A percentile compares a stretch with the other conserved stretches of the same genome.
These are phyloP conservation scores for Fomitopsis palustris DNA, from an alignment of 1,284 basidiomycete species.

Conservation along the genomic window DNA sequence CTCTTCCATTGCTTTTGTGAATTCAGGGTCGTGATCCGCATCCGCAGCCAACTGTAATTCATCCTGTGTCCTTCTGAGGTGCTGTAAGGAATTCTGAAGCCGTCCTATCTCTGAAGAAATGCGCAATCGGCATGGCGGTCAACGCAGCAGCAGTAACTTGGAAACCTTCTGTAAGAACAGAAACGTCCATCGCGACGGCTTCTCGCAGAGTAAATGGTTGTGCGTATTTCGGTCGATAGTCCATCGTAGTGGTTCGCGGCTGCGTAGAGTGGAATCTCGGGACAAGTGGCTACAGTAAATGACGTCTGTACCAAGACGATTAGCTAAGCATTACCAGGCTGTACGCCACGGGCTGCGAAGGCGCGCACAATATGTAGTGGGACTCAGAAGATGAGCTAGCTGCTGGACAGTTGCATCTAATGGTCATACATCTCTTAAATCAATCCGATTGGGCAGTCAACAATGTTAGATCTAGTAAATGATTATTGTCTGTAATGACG, in stretches of 20 bases:
- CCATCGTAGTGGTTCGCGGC: slow-evolving; percentile 39
- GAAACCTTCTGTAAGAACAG: slow-evolving; percentile 67
- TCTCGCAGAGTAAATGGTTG: slow-evolving; percentile 77
- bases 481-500: not conserved
- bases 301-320: not conserved
- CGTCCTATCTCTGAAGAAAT: slow-evolving; percentile 62
- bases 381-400: too few species aligned
- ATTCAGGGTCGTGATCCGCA: slow-evolving; percentile 37
- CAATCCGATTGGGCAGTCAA: too few species aligned
- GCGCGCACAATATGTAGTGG: too few species aligned
- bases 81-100: slow-evolving; percentile 67
- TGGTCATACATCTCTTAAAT: too few species aligned
- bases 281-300: not conserved
- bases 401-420: too few species aligned
- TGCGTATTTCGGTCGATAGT: slow-evolving; percentile 59
- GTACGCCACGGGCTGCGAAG: too few species aligned
- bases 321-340: slow-evolving; percentile 8
- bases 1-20: slow-evolving; percentile 46
- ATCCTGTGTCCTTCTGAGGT: slow-evolving; percentile 61
- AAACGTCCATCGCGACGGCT: slow-evolving; percentile 62
- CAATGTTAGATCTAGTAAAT: not conserved
- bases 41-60: slow-evolving; percentile 48
- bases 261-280: not conserved
- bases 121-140: too few species aligned
- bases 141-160: not conserved